Evolutionary conservation across 306 rosid species (phyloP).

Genomic region (Clitoria ternatea): DNA sequence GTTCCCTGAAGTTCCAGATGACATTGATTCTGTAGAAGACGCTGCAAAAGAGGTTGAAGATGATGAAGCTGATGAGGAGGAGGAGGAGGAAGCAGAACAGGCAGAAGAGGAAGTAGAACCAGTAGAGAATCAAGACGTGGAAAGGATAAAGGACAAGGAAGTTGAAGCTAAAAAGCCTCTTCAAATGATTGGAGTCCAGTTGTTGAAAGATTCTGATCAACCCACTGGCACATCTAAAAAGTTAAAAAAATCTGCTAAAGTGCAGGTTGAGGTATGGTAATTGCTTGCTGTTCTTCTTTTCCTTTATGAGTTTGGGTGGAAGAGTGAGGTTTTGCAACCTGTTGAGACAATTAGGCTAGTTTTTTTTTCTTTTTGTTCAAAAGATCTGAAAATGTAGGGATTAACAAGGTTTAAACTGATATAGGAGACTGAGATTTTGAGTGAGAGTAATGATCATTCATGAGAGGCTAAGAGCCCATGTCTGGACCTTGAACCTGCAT

Average conservation of each 20-base stretch:
- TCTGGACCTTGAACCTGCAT: conserved; percentile 8
- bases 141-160: conserved; percentile 76
- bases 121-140: conserved; percentile 66
- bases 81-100: conserved; percentile 58
- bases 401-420: not conserved
- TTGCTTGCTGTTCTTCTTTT: conserved; percentile 1
- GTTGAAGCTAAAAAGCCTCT: conserved; percentile 78
- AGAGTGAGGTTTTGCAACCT: conserved; percentile 1
- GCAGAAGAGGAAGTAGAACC: conserved; percentile 65
- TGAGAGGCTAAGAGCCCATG: conserved; percentile 15
- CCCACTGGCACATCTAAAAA: conserved; percentile 58
- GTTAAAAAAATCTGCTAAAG: conserved; percentile 44
- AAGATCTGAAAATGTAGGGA: conserved; percentile 10
- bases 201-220: conserved; percentile 78
- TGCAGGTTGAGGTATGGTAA: conserved; percentile 55
- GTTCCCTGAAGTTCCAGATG: conserved; percentile 52
- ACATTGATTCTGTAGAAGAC: conserved; percentile 53
- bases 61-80: conserved; percentile 60
- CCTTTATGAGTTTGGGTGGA: not conserved
- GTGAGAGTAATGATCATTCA: not conserved
- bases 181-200: conserved; percentile 95
- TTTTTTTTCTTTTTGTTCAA: not conserved
- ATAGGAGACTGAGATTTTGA: conserved; percentile 11
- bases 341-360: not conserved
- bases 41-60: conserved; percentile 67